Evolutionary conservation across 805 yeast species (phyloP).

Genomic region (baker's yeast (Saccharomyces cerevisiae)): DNA sequence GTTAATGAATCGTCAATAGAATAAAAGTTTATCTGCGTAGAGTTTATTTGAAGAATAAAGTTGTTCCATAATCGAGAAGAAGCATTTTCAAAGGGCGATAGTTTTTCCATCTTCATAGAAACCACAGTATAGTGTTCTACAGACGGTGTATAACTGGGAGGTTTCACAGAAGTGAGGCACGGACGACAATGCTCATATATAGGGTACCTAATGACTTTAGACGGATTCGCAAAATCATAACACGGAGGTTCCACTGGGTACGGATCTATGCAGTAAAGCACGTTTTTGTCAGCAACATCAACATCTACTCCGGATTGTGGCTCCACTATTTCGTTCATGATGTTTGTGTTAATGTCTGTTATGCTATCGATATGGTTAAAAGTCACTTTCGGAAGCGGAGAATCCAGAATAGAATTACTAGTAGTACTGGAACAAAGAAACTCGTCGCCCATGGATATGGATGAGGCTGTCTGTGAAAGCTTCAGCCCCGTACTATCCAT

Average conservation of each 20-base stretch:
- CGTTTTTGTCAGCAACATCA: background rate
- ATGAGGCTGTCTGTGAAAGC: background rate
- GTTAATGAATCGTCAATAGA: constrained; percentile 32
- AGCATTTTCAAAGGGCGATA: constrained; percentile 67
- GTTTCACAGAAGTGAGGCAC: constrained; percentile 31
- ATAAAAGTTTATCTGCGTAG: constrained; percentile 76
- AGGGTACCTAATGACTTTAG: constrained; percentile 27
- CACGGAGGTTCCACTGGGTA: constrained; percentile 31
- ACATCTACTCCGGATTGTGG: background rate
- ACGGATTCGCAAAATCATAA: constrained; percentile 22
- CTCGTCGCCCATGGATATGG: background rate
- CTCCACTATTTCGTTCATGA: background rate
- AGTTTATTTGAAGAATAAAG: constrained; percentile 65
- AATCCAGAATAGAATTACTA: background rate
- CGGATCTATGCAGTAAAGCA: constrained; percentile 26
- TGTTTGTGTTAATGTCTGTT: background rate
- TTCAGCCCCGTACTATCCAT: background rate
- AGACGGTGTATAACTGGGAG: constrained; percentile 50
- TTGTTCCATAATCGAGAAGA: constrained; percentile 63
- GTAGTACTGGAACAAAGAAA: background rate
- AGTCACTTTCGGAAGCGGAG: background rate
- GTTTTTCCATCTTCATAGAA: constrained; percentile 63
- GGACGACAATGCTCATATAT: constrained; percentile 28
- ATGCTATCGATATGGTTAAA: background rate
- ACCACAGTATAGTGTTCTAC: constrained; percentile 52